These are phyloP conservation scores for Elsinoe australis DNA, from an alignment of 2,329 filamentous ascomycete species.

Conservation along the genomic window DNA sequence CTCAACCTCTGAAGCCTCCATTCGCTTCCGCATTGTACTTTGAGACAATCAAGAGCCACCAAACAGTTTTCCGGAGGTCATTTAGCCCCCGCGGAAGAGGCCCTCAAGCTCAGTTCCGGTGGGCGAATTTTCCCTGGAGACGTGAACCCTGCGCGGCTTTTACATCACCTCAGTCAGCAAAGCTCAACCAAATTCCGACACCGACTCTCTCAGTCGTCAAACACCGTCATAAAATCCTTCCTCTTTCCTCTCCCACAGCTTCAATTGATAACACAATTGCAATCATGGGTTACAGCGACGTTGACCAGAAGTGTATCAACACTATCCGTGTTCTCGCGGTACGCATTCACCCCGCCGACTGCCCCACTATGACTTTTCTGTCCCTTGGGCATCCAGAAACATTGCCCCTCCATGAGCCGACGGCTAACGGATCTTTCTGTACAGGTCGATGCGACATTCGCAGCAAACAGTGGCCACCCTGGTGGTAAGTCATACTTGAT, in stretches of 20 bases:
- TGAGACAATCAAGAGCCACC: not conserved
- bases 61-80: not conserved
- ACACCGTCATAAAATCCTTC: constrained; percentile 16
- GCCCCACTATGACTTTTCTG: constrained; percentile 24
- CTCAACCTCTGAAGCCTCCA: no score
- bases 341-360: constrained; percentile 41
- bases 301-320: constrained; percentile 90
- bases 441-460: constrained; percentile 93
- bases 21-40: no score
- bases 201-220: constrained; percentile 4
- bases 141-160: constrained; percentile 2
- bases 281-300: constrained; percentile 79
- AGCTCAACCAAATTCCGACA: constrained; percentile 15
- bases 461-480: constrained; percentile 96
- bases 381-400: constrained; percentile 16
- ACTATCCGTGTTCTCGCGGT: constrained; percentile 95
- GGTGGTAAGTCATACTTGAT: constrained; percentile 46
- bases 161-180: constrained; percentile 14
- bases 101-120: not conserved
- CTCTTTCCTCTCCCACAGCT: constrained; percentile 16
- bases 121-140: not conserved
- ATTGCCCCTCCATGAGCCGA: not conserved
- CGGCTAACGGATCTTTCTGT: constrained; percentile 16
- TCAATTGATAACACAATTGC: constrained; percentile 25
- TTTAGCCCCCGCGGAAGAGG: constrained; percentile 7